phyloP scores from a whole-genome alignment of 2,329 filamentous ascomycete genomes.

The Aureobasidium sp. region DNA sequence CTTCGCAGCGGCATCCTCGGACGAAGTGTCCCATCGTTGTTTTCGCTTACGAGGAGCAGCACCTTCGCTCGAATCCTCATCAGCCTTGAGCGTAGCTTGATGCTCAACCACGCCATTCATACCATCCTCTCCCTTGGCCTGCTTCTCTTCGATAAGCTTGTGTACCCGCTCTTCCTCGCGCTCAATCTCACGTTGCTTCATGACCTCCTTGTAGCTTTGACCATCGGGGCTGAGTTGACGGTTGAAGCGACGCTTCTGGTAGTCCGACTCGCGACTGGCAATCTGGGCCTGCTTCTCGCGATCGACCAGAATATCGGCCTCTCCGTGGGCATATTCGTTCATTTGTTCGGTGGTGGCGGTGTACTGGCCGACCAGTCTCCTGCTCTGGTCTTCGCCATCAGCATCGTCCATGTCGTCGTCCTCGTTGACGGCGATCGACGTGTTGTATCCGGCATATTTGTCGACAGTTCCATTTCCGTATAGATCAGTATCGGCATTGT shows the following conservation, averaged over 20 bases:
- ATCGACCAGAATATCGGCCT: slow-evolving; percentile 79
- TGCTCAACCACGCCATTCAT: slow-evolving; percentile 55
- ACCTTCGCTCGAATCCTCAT: slow-evolving; percentile 58
- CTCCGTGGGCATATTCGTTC: slow-evolving; percentile 85
- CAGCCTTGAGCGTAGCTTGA: slow-evolving; percentile 65
- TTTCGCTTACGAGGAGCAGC: slow-evolving; percentile 64
- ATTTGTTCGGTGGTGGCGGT: slow-evolving; percentile 88
- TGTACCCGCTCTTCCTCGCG: slow-evolving; percentile 85
- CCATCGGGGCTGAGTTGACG: slow-evolving; percentile 79
- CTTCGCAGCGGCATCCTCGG: slow-evolving; percentile 31
- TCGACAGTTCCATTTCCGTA: slow-evolving; percentile 70
- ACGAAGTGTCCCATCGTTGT: slow-evolving; percentile 75
- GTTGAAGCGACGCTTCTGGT: slow-evolving; percentile 91
- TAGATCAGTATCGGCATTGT: slow-evolving; percentile 78
- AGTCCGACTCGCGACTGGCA: slow-evolving; percentile 87
- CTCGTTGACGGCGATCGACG: slow-evolving; percentile 73
- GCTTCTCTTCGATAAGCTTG: slow-evolving; percentile 70
- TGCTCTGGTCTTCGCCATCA: slow-evolving; percentile 57
- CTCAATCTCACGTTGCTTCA: slow-evolving; percentile 85
- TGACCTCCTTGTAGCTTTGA: slow-evolving; percentile 79
- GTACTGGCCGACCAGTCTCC: slow-evolving; percentile 86
- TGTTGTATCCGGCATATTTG: slow-evolving; percentile 84
- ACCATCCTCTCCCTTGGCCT: slow-evolving; percentile 65
- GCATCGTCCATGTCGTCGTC: slow-evolving; percentile 74
- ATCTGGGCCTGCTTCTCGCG: slow-evolving; percentile 88